Evolutionary conservation across 345 rosid genomes (phyloP), one percentile per base, ranked within the genome.

Genomic region (Hirschfeldia incana): DNA sequence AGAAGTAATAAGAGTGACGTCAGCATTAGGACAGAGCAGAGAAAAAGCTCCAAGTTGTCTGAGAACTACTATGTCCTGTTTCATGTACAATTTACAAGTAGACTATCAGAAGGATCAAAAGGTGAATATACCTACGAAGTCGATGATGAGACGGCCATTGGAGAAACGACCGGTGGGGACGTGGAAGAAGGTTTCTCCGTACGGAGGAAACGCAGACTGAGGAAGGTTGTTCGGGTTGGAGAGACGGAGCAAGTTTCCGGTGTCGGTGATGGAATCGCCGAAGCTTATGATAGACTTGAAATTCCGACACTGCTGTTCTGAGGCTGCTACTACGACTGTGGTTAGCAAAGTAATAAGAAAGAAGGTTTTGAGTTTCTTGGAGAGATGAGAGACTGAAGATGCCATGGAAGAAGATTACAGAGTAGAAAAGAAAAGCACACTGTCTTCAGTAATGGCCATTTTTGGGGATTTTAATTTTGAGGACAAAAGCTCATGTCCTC

Each of bases 181-280:
- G 74, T 83, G 76, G 63, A 88, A 88, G 72, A 77, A 88, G 26
- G 88, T 81, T 8, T 81, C 76, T 4, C 90, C 92, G 8, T 88
- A 83, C 2, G 90, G 92, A 0, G 78, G 82, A 34, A 78, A 80
- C 11, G 73, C 84, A 27, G 44, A 66, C 2, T 49, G 76, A 37
- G 82, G 79, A 28, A 70, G 81, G 0, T 34, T 44, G 26, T 75
- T 76, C 8, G 4, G 49, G 17, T 7, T 46, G 26, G 82, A 68
- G 51, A 84, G 64, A 13, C 1, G n/a, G 15, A 80, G 63, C 21
- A 72, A 59, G 85, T 84, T 87, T 10, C 90, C 92, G 3, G 89
- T 87, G 30, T 87, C 92, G n/a, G 90, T 69, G 13, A 85, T 46
- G 0, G 92, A 89, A 67, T 89, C 90, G 1, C 92, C 92, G 55